Base-by-base conservation (phyloP, 352 stramenopile genomes). In the Phytophthora tubulina region DNA sequence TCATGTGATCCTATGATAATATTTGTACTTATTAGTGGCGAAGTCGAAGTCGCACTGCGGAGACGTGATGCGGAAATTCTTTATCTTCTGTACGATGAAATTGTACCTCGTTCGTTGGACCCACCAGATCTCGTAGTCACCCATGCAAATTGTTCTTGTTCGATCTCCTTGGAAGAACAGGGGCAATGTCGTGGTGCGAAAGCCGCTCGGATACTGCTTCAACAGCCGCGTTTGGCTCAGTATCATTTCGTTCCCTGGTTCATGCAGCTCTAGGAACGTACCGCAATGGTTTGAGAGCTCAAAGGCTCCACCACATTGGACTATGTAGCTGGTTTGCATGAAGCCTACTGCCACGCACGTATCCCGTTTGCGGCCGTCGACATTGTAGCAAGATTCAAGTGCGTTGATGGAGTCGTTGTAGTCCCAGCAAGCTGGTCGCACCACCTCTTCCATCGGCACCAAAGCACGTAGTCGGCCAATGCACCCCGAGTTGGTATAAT, bases 71-170 rank as follows among this genome's bases (percentile, higher is more conserved):
- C 51, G 63, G 54, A 96, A 90, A 14, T 76, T 84, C 63, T 97
- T 97, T 53, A 83, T 89, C 67, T 92, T 90, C 70, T 97, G 83
- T 10, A 96, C 78, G 42, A 97, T 89, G 58, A 90, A 89, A 59
- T 92, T 93, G 62, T 89, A 93, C 6, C 79, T 75, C 52, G 86
- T 96, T 58, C 90, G 89, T 54, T 91, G 79, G 6, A 96, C 90
- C 90, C 90, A 97, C 89, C 90, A 97, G 57, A 97, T 86, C 58
- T 96, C 88, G 66, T 96, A 96, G 61, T 80, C 75, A 4, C 88
- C 87, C 21, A 73, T 74, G 62, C 88, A 96, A 56, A 96, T 79
- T 7, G 84, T 94, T 9, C 84, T 80, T 4, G 53, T 76, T 13
- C 65, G 70, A 54, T 96, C 85, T 2, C 89, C 90, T 45, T 72